Evolutionary conservation across 2,329 filamentous ascomycete species (phyloP).

Genomic region (Ramularia endophylla): DNA sequence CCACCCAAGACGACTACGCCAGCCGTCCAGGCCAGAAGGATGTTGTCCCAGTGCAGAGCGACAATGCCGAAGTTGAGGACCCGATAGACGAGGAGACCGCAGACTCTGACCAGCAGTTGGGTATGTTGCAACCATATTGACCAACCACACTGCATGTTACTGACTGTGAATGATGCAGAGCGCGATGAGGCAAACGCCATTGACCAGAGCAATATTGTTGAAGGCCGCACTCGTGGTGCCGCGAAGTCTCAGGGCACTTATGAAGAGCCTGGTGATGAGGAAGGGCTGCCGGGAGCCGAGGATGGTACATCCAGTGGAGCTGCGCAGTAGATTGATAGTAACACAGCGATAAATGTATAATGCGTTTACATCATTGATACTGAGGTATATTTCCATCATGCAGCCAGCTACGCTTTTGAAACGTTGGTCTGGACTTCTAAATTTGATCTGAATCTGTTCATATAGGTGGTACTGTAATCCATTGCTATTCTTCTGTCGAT

Average conservation of each 20-base stretch:
- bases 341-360: too few species aligned
- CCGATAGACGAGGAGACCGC: conserved; percentile 39
- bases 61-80: conserved; percentile 42
- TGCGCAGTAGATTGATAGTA: conserved; percentile 3
- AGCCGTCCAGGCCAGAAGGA: conserved; percentile 44
- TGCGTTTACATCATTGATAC: too few species aligned
- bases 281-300: conserved; percentile 30
- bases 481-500: conserved; percentile 1
- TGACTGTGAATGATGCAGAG: conserved; percentile 24
- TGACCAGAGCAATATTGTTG: conserved; percentile 43
- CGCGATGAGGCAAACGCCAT: conserved; percentile 47
- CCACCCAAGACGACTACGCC: conserved; percentile 41
- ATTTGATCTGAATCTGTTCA: too few species aligned
- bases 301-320: conserved; percentile 18
- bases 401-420: too few species aligned
- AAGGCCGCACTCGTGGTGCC: conserved; percentile 43
- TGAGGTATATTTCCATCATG: not conserved
- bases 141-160: not conserved
- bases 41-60: conserved; percentile 43
- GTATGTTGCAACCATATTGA: conserved; percentile 28
- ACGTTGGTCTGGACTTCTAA: too few species aligned
- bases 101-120: conserved; percentile 44
- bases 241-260: conserved; percentile 42
- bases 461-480: too few species aligned
- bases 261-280: conserved; percentile 48